Evolutionary conservation across 2,329 filamentous ascomycete genomes (phyloP), one percentile per base, ranked within the genome.

Genomic region (Phaeosphaeria sp.): DNA sequence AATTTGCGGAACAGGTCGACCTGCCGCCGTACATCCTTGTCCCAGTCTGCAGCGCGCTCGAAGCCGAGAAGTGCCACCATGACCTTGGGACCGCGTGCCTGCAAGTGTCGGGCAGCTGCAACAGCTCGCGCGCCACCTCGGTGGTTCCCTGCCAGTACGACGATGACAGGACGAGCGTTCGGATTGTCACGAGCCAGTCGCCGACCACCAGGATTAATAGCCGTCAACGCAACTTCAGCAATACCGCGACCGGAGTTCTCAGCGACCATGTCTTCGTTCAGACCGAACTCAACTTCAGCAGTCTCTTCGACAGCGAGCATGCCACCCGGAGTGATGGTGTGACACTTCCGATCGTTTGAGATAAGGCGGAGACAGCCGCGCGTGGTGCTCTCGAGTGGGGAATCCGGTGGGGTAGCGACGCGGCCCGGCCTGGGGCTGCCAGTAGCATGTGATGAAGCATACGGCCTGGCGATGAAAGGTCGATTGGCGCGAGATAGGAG

Each of bases 111-210:
- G 25, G 90, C 93, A 3, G 93, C 93, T 15, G 92, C 91, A 52
- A 98, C 84, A 2, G 93, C 92, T 57, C 94, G 86, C 39, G 91
- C 89, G 40, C 94, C 93, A 0, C 90, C 93, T 65, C 92, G 92
- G 77, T 97, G 94, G 76, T 97, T 98, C n/a, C 95, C 94, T 0
- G 92, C 93, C n/a, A 98, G 83, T 6, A 98, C 87, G 21, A 96
- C 87, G 49, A 89, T 82, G 6, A 87, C 84, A 0, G 85, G 84
- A 27, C 82, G 79, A 17, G 81, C 77, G 39, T 82, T 79, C 49
- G 81, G 78, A 50, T 78, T 74, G 15, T 79, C 72, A 64, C 81
- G 49, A 74, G 83, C 47, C 80, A 86, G 47, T 84, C 83, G 76
- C 80, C 87, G 72, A 84, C 86, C 49, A 83, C 88, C 57, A 82